These are phyloP conservation scores for Datisca glomerata DNA, from an alignment of 306 rosid species.

Conservation along the genomic window DNA sequence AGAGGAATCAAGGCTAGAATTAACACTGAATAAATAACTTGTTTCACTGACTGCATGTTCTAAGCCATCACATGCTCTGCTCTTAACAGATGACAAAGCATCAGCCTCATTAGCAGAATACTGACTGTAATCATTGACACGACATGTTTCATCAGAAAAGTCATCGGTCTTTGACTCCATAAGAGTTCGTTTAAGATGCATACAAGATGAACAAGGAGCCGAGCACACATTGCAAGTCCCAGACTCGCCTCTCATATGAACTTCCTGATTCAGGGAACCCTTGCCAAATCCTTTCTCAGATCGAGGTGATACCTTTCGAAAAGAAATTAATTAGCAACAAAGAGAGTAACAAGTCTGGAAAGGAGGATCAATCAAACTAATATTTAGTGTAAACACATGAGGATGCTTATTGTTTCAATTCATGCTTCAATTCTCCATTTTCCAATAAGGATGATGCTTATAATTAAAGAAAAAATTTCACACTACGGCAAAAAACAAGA, in stretches of 20 bases:
- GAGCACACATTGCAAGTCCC: constrained; percentile 73
- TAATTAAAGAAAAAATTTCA: too few species aligned
- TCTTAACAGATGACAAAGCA: constrained; percentile 33
- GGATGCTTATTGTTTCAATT: too few species aligned
- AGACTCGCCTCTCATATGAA: constrained; percentile 52
- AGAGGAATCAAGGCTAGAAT: constrained; percentile 44
- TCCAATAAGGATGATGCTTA: too few species aligned
- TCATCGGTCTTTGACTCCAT: constrained; percentile 50
- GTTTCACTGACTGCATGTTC: constrained; percentile 50
- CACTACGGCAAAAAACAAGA: too few species aligned
- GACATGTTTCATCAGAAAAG: constrained; percentile 56
- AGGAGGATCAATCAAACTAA: too few species aligned
- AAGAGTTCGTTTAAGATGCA: constrained; percentile 44
- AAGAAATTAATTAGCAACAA: constrained; percentile 11
- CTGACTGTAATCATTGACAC: constrained; percentile 31
- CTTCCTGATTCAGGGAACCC: constrained; percentile 25
- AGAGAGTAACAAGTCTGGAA: background rate
- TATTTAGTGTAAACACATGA: too few species aligned
- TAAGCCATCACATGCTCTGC: constrained; percentile 38
- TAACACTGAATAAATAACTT: constrained; percentile 35
- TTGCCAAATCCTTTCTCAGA: constrained; percentile 28
- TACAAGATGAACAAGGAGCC: constrained; percentile 76
- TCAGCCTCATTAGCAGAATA: constrained; percentile 39
- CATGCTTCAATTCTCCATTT: too few species aligned
- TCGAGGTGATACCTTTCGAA: constrained; percentile 34